Evolutionary conservation across 164 flowering plant species (phyloP), one percentile per base, ranked within the genome.

Genomic region (Aristolochia californica): DNA sequence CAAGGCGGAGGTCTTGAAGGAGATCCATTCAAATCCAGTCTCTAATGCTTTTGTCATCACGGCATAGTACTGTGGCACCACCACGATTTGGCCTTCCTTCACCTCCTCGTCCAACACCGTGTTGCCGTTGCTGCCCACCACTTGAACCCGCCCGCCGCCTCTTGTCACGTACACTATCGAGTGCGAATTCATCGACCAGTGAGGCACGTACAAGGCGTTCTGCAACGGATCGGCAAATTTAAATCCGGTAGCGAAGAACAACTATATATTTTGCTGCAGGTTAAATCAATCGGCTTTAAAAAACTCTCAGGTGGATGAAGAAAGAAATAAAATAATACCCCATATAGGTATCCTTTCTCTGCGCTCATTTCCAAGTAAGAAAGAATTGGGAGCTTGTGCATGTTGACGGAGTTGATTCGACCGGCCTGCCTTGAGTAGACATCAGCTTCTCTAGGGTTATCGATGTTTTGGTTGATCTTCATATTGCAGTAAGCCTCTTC

Each of bases 401-500:
- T 43, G 59, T 74, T 76, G 11, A 68, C 69, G 2, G 50, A 25
- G 61, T 59, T 55, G 51, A 78, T 60, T 11, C 72, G 44, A 11
- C 82, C 82, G 2, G 69, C 82, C 8, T 65, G 64, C 27, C 67
- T 48, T 0, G 66, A 40, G 58, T 48, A 69, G 14, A 68, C 50
- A 12, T 75, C 74, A 2, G 77, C 70, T 11, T 68, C 69, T 25
- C 48, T 55, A 0, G 30, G 60, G 8, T 27, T 56, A 53, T 69
- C 69, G 17, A 76, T 45, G 69, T 67, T 60, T 15, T 72, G 65
- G 23, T 25, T 52, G 17, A 75, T 18, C 57, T 43, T 80, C 58
- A 65, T 43, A 55, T 59, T 70, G 76, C 84, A 80, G n/a, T 54
- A 16, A 0, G 58, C 55, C 55, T 78, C 78, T 56, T 78, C 84